These are phyloP conservation scores for Anisogramma anomala DNA, from an alignment of 2,329 filamentous ascomycete genomes.

Conservation along the genomic window DNA sequence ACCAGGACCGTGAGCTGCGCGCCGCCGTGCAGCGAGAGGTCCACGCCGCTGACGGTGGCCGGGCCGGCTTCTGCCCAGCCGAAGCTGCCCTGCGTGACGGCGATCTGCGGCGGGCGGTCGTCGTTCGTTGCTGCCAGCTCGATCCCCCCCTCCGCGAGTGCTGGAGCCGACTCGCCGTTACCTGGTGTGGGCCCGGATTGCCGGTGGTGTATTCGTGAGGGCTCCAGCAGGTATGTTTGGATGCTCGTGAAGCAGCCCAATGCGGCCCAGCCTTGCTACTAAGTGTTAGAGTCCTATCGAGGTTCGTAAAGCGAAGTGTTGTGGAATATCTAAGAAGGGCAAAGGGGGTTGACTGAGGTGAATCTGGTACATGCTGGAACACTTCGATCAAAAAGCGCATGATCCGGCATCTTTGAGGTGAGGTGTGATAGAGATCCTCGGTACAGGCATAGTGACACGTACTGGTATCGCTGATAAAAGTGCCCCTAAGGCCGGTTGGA, in stretches of 20 bases:
- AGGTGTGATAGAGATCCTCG: no score
- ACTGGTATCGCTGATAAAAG: conserved; percentile 19
- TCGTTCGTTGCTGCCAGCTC: background rate
- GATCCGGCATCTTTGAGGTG: no score
- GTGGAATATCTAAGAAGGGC: no score
- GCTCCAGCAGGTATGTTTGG: conserved; percentile 18
- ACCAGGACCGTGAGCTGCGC: conserved; percentile 19
- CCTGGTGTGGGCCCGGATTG: background rate
- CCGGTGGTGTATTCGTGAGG: conserved; percentile 15
- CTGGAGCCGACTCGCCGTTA: background rate
- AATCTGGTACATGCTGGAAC: no score
- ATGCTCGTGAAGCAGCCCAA: conserved; percentile 19
- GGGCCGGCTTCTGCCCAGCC: conserved; percentile 11
- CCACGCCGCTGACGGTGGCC: conserved; percentile 7
- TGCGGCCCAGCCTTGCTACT: conserved; percentile 12
- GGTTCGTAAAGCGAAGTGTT: no score
- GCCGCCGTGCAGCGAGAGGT: background rate
- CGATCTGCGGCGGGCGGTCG: background rate
- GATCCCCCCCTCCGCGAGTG: background rate
- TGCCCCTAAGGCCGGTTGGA: conserved; percentile 16
- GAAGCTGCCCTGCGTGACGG: background rate
- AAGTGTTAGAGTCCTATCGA: no score
- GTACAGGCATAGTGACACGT: no score
- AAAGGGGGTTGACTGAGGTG: no score
- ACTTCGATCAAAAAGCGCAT: no score